Evolutionary conservation across 345 rosid species (phyloP).

Genomic region (Citropsis articulata): DNA sequence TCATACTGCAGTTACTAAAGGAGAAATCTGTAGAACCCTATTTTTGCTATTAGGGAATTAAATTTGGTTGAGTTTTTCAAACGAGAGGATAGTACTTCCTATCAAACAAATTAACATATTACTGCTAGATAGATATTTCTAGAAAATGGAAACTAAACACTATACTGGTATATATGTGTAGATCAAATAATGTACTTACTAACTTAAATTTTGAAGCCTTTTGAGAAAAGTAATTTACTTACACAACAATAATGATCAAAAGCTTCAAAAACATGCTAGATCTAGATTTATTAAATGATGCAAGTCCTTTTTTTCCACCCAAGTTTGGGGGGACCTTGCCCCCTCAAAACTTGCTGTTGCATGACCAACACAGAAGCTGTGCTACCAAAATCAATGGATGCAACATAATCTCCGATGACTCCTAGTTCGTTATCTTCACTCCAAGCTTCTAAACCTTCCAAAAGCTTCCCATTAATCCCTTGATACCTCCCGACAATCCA

Average conservation of each 20-base stretch:
- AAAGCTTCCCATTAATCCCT: conserved; percentile 53
- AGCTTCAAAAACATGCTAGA: not conserved
- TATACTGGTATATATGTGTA: too few relatives aligned
- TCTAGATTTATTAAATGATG: not conserved
- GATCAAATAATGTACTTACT: too few relatives aligned
- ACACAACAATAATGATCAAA: too few relatives aligned
- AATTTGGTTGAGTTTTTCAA: too few relatives aligned
- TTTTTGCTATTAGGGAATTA: too few relatives aligned
- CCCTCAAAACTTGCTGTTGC: conserved; percentile 66
- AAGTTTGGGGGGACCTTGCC: not conserved
- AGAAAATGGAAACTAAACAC: not conserved
- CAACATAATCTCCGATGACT: conserved; percentile 54
- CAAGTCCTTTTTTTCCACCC: not conserved
- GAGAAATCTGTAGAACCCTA: too few relatives aligned
- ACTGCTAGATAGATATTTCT: not conserved
- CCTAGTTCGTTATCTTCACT: conserved; percentile 54
- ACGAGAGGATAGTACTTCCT: too few relatives aligned
- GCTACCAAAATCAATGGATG: conserved; percentile 45
- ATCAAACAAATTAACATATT: too few relatives aligned
- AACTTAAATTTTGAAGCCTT: not conserved
- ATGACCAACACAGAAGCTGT: conserved; percentile 63
- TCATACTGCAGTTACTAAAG: too few relatives aligned
- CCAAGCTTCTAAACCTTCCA: conserved; percentile 65
- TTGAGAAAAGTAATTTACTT: not conserved
- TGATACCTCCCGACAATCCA: conserved; percentile 76